Percentiles rank a stretch among this genome's conserved stretches.
phyloP scores from a whole-genome alignment of 345 rosid genomes.

The Brassica cretica region DNA sequence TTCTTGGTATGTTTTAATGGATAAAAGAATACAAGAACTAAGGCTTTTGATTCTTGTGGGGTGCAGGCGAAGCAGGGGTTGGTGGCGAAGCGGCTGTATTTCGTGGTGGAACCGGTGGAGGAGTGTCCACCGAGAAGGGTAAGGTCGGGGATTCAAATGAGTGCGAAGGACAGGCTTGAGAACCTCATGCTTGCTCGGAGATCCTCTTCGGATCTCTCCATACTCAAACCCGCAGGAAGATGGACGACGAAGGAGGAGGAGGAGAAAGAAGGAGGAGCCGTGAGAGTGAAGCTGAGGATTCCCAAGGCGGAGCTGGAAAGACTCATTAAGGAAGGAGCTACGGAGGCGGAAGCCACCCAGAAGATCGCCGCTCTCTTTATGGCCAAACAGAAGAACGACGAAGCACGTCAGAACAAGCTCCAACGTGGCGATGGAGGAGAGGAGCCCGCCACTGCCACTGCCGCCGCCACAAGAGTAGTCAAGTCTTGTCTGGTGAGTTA shows the following conservation, averaged over 20 bases:
- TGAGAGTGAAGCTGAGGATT: constrained; percentile 63
- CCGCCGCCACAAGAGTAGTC: constrained; percentile 29
- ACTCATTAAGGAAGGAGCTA: constrained; percentile 63
- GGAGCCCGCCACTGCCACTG: neutral
- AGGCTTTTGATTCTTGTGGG: neutral
- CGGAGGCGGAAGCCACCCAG: constrained; percentile 62
- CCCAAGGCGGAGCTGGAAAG: constrained; percentile 72
- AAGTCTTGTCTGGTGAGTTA: constrained; percentile 63
- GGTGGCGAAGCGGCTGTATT: constrained; percentile 76
- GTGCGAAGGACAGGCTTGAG: constrained; percentile 89
- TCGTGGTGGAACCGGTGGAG: constrained; percentile 60
- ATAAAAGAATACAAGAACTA: neutral
- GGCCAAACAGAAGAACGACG: constrained; percentile 25
- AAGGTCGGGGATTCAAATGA: constrained; percentile 72
- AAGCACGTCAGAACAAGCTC: neutral
- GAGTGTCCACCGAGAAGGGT: constrained; percentile 71
- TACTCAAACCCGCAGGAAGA: constrained; percentile 41
- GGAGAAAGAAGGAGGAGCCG: constrained; percentile 25
- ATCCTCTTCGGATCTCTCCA: constrained; percentile 78
- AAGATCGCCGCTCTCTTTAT: constrained; percentile 45
- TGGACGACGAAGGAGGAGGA: constrained; percentile 10
- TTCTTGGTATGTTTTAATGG: neutral
- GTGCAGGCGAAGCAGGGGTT: constrained; percentile 47
- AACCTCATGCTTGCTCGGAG: constrained; percentile 75
- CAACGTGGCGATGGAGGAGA: constrained; percentile 17